phyloP scores from a whole-genome alignment of 306 rosid species.

The Aeschynomene evenia region DNA sequence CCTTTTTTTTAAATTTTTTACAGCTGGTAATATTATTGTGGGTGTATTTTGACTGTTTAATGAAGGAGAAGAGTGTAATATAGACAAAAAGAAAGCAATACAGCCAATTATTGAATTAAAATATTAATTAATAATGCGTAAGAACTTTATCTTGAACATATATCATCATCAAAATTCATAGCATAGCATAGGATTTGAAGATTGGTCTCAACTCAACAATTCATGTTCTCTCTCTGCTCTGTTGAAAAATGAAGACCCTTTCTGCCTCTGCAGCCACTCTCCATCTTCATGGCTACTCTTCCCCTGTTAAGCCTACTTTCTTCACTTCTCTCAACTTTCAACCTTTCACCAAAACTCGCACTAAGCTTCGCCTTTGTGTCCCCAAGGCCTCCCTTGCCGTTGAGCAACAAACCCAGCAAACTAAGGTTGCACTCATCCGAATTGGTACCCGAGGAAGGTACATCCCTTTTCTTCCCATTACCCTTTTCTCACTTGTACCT shows the following conservation, averaged over 20 bases:
- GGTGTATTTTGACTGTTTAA: not conserved
- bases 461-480: not conserved
- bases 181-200: not conserved
- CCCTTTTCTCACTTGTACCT: too few species aligned
- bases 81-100: not conserved
- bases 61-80: not conserved
- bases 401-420: constrained; percentile 58
- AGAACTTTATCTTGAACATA: constrained; percentile 7
- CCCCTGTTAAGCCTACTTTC: not conserved
- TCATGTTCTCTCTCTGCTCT: not conserved
- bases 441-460: constrained; percentile 94
- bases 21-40: not conserved
- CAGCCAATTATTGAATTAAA: not conserved
- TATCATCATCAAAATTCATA: not conserved
- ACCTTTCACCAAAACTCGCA: constrained; percentile 3
- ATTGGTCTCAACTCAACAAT: not conserved
- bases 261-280: constrained; percentile 32
- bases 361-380: constrained; percentile 9
- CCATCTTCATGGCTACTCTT: constrained; percentile 20
- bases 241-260: constrained; percentile 44
- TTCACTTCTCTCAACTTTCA: constrained; percentile 26
- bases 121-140: not conserved
- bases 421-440: constrained; percentile 61
- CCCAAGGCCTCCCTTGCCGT: constrained; percentile 71
- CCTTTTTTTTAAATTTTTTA: too few species aligned